phyloP scores from a whole-genome alignment of 192 early-diverging fungal genomes.

The Rhizophagus sp. region DNA sequence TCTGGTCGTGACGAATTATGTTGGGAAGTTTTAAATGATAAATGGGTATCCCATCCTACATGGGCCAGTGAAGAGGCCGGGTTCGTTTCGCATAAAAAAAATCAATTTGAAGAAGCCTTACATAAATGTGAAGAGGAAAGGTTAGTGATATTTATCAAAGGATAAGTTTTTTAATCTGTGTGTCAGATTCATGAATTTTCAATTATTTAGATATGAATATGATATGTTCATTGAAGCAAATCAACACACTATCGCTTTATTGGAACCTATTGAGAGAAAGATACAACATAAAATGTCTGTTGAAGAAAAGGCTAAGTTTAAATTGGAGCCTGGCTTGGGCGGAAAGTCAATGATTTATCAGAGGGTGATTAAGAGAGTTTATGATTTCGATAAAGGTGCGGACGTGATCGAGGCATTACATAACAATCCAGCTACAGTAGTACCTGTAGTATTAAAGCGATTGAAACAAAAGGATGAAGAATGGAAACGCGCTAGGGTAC shows the following conservation, averaged over 20 bases:
- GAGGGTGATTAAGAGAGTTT: constrained; percentile 94
- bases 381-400: constrained; percentile 80
- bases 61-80: constrained; percentile 90
- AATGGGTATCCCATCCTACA: constrained; percentile 91
- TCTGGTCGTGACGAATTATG: constrained; percentile 92
- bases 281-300: constrained; percentile 74
- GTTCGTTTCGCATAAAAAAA: constrained; percentile 91
- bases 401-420: constrained; percentile 94
- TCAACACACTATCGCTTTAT: constrained; percentile 79
- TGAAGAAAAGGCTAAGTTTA: constrained; percentile 77
- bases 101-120: constrained; percentile 89
- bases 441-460: constrained; percentile 92
- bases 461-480: constrained; percentile 99
- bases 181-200: background rate
- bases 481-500: constrained; percentile 85
- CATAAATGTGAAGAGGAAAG: constrained; percentile 96
- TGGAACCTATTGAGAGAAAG: constrained; percentile 87
- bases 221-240: constrained; percentile 98
- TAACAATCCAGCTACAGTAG: constrained; percentile 84
- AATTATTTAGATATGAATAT: constrained; percentile 69
- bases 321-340: constrained; percentile 74
- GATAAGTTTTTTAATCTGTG: background rate
- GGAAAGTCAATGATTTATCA: constrained; percentile 88
- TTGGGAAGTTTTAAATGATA: constrained; percentile 95
- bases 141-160: constrained; percentile 30